Evolutionary conservation across 1,284 basidiomycete species (phyloP), one percentile per base, ranked within the genome.

Genomic region (Tylopilus orsonianus): DNA sequence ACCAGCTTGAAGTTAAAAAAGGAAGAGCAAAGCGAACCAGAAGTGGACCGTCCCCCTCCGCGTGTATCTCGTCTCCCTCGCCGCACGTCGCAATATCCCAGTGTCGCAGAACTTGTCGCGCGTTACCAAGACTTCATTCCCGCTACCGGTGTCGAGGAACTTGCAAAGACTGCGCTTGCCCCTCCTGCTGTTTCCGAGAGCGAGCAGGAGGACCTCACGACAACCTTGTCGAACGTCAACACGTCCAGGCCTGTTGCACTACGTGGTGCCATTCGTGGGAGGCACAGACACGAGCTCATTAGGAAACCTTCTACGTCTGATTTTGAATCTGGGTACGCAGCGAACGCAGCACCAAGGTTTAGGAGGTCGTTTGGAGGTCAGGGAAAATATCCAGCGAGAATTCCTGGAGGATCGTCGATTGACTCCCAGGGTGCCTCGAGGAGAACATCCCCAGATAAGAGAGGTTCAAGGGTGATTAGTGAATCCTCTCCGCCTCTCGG

Each of bases 271-370:
- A 49, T 63, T 14, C 75, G 80, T 32, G 76, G 66, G n/a, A 81
- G 77, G 58, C 73, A 70, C 35, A 73, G 75, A 52, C 72, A 72
- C 30, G 63, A 73, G 42, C 65, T 77, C 30, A 58, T 68, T 14
- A 77, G 73, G 60, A 85, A 80, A 52, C 69, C 77, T 10, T 89
- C 87, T 0, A 74, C 80, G 0, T 93, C 92, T 2, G 93, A 95
- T 64, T 91, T 90, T 39, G 92, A 94, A 66, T 80, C 87, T 49
- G 83, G 92, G 46, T 94, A 94, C 66, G 91, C 92, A 3, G 87
- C 84, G n/a, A 93, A 92, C 58, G 83, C 92, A 50, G 87, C 86
- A 4, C 85, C 87, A 2, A 75, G 78, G 53, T 53, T 66, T 57
- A 69, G 77, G 56, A 68, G 79, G 54, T 63, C 74, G 8, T 41